Evolutionary conservation across 352 stramenopile genomes (phyloP).

Genomic region (Plasmopara muralis): DNA sequence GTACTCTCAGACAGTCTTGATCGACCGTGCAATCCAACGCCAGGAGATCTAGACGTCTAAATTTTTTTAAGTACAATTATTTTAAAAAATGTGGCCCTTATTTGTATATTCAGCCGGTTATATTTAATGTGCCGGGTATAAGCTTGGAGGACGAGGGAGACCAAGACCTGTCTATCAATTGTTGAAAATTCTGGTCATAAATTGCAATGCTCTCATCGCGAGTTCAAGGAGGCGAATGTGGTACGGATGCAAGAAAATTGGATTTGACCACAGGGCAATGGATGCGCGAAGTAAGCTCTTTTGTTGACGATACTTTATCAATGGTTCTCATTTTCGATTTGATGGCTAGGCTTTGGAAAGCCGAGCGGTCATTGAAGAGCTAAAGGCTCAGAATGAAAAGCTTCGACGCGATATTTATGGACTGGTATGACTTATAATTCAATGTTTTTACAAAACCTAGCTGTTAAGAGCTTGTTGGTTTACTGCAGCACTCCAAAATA

Average conservation of each 20-base stretch:
- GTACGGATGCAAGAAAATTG: conserved; percentile 36
- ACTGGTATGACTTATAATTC: conserved; percentile 23
- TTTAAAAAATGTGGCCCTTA: background rate
- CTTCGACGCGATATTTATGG: conserved; percentile 51
- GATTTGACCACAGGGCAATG: conserved; percentile 46
- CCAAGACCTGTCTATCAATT: conserved; percentile 4
- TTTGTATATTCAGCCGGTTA: conserved; percentile 4
- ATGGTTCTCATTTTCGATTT: conserved; percentile 3
- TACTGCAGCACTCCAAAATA: conserved; percentile 45
- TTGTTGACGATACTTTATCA: background rate
- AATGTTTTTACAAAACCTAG: background rate
- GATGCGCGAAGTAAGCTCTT: conserved; percentile 48
- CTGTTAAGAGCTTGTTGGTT: background rate
- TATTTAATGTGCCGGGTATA: conserved; percentile 17
- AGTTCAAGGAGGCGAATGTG: conserved; percentile 18
- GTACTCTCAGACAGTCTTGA: conserved; percentile 84
- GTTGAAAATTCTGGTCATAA: conserved; percentile 14
- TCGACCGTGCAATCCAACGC: conserved; percentile 65
- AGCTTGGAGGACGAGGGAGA: conserved; percentile 19
- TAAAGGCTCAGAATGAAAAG: conserved; percentile 53
- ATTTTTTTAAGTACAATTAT: too few relatives aligned
- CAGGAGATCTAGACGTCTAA: conserved; percentile 30
- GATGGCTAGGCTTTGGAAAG: conserved; percentile 40
- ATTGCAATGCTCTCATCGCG: conserved; percentile 31
- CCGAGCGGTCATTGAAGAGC: conserved; percentile 39